These are phyloP conservation scores for Phlyctochytrium bullatum DNA, from an alignment of 192 early-diverging fungal genomes.

Conservation along the genomic window DNA sequence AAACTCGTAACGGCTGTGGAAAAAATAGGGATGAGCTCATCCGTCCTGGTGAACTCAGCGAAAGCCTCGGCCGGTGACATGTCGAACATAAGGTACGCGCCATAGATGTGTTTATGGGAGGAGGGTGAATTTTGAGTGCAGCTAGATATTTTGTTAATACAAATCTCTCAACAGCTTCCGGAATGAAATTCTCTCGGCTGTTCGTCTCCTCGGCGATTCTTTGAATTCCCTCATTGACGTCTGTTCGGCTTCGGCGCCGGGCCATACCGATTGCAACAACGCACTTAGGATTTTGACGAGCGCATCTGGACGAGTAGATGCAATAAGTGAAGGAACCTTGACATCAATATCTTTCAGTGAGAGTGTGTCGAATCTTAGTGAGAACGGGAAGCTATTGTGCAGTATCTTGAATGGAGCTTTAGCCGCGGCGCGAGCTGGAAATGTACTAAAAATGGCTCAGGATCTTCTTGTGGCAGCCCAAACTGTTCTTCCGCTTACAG, in stretches of 20 bases:
- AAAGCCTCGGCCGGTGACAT: constrained; percentile 34
- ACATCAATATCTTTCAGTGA: constrained; percentile 35
- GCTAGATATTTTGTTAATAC: neutral
- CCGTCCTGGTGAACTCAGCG: constrained; percentile 20
- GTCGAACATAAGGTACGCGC: constrained; percentile 23
- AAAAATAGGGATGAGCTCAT: constrained; percentile 11
- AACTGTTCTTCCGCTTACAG: constrained; percentile 32
- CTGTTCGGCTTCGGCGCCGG: constrained; percentile 42
- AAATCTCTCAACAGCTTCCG: constrained; percentile 14
- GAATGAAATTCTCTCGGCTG: constrained; percentile 31
- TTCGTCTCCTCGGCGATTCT: constrained; percentile 32
- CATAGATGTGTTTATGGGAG: too few relatives aligned
- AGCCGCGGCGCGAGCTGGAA: constrained; percentile 13
- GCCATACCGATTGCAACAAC: constrained; percentile 49
- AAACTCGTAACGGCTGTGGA: constrained; percentile 12
- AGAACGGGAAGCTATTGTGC: constrained; percentile 22
- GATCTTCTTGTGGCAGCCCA: constrained; percentile 33
- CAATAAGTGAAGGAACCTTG: constrained; percentile 35
- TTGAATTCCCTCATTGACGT: constrained; percentile 40
- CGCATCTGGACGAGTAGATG: constrained; percentile 21
- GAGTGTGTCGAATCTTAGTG: constrained; percentile 19
- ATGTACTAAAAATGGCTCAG: constrained; percentile 27
- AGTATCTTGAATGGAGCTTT: constrained; percentile 16
- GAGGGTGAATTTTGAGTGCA: too few relatives aligned
- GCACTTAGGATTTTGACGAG: constrained; percentile 34